Conservation (phyloP, 2,329 filamentous ascomycete genomes). For the Penicillium sp. region DNA sequence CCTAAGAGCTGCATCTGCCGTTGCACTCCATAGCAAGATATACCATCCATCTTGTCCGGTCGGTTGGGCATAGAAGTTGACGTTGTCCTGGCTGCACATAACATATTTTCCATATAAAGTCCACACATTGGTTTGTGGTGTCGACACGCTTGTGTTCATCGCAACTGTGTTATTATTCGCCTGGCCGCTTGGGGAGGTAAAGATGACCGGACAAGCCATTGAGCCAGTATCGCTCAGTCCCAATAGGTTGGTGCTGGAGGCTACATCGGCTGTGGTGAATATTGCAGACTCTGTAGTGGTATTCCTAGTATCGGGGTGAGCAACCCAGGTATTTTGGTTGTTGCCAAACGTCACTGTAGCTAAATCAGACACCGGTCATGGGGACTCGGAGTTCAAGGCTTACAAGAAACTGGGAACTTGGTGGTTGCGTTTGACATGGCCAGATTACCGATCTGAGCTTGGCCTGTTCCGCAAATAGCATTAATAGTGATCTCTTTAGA, state of each 20-base stretch:
- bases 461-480: neutral
- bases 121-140: constrained; percentile 6
- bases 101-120: constrained; percentile 7
- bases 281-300: neutral
- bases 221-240: neutral
- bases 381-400: neutral
- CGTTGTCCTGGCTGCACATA: neutral
- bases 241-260: neutral
- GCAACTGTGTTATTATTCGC: neutral
- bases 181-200: neutral
- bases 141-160: neutral
- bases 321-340: neutral
- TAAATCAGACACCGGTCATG: neutral
- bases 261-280: neutral
- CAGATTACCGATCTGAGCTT: constrained; percentile 9
- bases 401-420: constrained; percentile 2
- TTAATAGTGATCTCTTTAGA: neutral
- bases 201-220: neutral
- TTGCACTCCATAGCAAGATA: neutral
- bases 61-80: constrained; percentile 3
- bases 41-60: constrained; percentile 1
- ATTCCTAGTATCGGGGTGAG: neutral
- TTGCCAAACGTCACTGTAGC: neutral
- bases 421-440: constrained; percentile 4
- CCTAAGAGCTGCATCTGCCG: neutral